Conservation (phyloP, 345 rosid genomes). For the Syzygium jambos region DNA sequence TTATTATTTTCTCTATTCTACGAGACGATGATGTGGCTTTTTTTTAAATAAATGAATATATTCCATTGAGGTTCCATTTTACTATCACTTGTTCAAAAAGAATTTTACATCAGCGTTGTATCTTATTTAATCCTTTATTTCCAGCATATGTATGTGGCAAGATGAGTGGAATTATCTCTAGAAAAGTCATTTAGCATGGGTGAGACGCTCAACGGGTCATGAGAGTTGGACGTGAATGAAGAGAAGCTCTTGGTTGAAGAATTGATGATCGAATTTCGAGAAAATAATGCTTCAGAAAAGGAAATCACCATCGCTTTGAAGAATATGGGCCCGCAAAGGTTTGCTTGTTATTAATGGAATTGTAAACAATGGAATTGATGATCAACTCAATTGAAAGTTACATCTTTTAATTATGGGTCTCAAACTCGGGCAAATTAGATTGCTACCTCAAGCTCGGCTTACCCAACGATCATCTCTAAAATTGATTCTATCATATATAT, state of each 20-base stretch:
- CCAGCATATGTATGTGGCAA: constrained; percentile 23
- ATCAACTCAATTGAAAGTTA: background rate
- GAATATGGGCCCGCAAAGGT: constrained; percentile 11
- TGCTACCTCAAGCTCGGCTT: background rate
- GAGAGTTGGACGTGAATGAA: background rate
- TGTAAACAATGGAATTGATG: background rate
- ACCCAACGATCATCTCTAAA: too few species aligned
- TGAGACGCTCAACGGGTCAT: constrained; percentile 2
- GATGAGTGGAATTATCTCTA: background rate
- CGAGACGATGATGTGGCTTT: background rate
- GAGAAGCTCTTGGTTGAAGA: constrained; percentile 1
- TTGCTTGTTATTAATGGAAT: background rate
- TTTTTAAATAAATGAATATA: background rate
- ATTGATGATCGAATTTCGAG: background rate
- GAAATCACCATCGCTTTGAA: constrained; percentile 6
- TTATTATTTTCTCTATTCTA: too few species aligned
- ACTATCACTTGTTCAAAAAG: background rate
- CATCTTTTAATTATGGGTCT: background rate
- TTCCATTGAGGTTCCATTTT: background rate
- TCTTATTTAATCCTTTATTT: background rate
- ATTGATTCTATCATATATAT: background rate
- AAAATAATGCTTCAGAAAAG: background rate
- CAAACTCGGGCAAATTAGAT: background rate
- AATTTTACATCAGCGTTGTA: background rate
- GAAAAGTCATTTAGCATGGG: constrained; percentile 7